Percentiles rank a stretch among this genome's conserved stretches.
These are phyloP conservation scores for Alternaria conjuncta DNA, from an alignment of 2,329 filamentous ascomycete genomes.

Conservation along the genomic window DNA sequence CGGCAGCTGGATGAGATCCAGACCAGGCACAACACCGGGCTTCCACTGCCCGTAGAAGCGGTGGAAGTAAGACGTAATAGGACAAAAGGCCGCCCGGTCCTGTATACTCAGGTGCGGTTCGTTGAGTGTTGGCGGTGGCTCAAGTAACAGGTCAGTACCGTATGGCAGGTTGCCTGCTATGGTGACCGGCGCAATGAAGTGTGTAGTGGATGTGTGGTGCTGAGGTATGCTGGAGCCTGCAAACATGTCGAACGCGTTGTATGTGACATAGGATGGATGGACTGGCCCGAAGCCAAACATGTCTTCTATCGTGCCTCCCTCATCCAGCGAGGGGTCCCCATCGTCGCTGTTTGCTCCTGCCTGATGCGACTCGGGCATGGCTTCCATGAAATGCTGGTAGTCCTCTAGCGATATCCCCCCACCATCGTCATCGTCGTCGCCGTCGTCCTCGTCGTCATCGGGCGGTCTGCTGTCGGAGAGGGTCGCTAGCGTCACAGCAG, in stretches of 20 bases:
- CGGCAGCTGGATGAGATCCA: conserved; percentile 35
- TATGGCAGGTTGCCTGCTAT: conserved; percentile 19
- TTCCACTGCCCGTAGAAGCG: conserved; percentile 20
- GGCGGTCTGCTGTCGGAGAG: conserved; percentile 39
- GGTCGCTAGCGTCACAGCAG: conserved; percentile 36
- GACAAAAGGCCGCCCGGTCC: conserved; percentile 36
- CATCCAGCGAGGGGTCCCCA: conserved; percentile 1
- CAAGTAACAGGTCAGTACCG: conserved; percentile 26
- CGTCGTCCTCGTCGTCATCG: conserved; percentile 12
- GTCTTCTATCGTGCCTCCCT: conserved; percentile 17
- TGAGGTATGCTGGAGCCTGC: conserved; percentile 10
- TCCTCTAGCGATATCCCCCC: conserved; percentile 39
- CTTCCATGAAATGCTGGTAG: conserved; percentile 17
- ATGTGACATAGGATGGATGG: conserved; percentile 16
- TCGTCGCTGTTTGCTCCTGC: conserved; percentile 4
- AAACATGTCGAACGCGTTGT: conserved; percentile 10
- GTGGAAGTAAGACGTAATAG: conserved; percentile 39
- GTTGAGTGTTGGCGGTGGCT: conserved; percentile 29
- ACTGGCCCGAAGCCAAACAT: conserved; percentile 26
- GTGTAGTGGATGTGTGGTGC: conserved; percentile 21
- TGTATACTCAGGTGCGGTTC: conserved; percentile 40
- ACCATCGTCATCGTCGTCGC: conserved; percentile 16
- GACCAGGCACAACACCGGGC: conserved; percentile 17
- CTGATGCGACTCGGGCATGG: conserved; percentile 4
- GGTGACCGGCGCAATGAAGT: conserved; percentile 13